Conservation (phyloP, 257 asterid species). For the Fraxinus quadrangulata region DNA sequence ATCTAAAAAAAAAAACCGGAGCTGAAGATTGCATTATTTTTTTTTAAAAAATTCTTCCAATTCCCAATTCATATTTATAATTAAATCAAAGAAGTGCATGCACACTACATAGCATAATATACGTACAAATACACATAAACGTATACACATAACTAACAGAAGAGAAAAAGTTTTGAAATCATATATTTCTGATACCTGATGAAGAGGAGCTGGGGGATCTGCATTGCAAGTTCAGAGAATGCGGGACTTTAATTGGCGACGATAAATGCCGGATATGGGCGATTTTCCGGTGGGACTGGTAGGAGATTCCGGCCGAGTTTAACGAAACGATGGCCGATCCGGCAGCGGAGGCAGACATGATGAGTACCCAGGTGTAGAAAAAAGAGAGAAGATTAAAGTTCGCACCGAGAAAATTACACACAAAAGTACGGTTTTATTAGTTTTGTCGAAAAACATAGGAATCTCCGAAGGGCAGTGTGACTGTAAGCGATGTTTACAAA, state of each 20-base stretch:
- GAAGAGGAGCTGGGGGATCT: conserved; percentile 48
- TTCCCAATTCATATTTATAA: conserved; percentile 3
- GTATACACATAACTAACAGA: background rate
- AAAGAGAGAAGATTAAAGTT: conserved; percentile 27
- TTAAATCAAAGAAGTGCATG: background rate
- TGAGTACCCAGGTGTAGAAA: conserved; percentile 11
- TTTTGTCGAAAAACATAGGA: conserved; percentile 23
- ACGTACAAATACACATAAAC: background rate
- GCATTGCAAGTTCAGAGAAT: conserved; percentile 41
- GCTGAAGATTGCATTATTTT: background rate
- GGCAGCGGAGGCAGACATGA: conserved; percentile 58
- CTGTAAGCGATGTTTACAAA: background rate
- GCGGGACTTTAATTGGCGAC: conserved; percentile 37
- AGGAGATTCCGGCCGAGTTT: conserved; percentile 34
- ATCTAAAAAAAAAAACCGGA: background rate
- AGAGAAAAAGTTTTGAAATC: background rate
- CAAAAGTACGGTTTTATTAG: background rate
- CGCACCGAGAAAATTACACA: conserved; percentile 28
- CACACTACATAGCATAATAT: background rate
- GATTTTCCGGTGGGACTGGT: conserved; percentile 34
- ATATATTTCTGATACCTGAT: conserved; percentile 40
- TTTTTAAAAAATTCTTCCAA: background rate
- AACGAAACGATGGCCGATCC: conserved; percentile 58
- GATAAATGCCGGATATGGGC: conserved; percentile 33
- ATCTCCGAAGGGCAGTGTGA: conserved; percentile 10